Percentiles rank a stretch among this genome's conserved stretches.
Conservation (phyloP, 148 eudicot genomes). For the Camellia japonica region DNA sequence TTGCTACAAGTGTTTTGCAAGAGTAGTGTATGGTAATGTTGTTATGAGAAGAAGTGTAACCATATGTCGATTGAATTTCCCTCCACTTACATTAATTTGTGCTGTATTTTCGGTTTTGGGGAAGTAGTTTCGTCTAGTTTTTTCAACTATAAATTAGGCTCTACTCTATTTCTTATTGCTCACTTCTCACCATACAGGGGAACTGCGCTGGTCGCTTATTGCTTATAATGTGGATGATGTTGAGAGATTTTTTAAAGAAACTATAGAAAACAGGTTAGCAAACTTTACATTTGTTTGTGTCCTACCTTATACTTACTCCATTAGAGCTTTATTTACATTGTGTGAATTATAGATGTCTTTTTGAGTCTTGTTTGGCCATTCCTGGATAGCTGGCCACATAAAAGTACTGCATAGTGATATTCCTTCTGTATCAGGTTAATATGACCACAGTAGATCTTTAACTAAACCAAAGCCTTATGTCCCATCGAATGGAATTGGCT, state of each 20-base stretch:
- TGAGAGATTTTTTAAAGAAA: slow-evolving; percentile 80
- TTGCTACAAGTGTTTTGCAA: neutral
- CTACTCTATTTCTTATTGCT: slow-evolving; percentile 1
- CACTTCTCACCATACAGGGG: slow-evolving; percentile 43
- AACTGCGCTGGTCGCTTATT: slow-evolving; percentile 77
- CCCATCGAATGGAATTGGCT: too few relatives aligned
- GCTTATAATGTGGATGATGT: slow-evolving; percentile 62
- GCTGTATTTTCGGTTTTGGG: neutral
- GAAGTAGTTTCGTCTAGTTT: neutral
- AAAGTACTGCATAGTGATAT: neutral
- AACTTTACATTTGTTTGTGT: neutral
- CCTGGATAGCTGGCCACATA: neutral
- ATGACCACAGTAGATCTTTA: neutral
- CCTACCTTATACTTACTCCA: neutral
- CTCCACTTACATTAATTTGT: neutral
- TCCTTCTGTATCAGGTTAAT: neutral
- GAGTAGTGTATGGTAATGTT: neutral
- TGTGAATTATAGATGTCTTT: neutral
- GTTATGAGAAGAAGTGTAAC: neutral
- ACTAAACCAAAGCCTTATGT: too few relatives aligned
- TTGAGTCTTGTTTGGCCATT: slow-evolving; percentile 9
- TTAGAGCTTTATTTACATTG: neutral
- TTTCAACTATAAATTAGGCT: neutral
- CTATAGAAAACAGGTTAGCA: slow-evolving; percentile 61
- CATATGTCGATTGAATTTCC: neutral